Conservation (phyloP, 768 basidiomycete species). For the Mycena metata region DNA sequence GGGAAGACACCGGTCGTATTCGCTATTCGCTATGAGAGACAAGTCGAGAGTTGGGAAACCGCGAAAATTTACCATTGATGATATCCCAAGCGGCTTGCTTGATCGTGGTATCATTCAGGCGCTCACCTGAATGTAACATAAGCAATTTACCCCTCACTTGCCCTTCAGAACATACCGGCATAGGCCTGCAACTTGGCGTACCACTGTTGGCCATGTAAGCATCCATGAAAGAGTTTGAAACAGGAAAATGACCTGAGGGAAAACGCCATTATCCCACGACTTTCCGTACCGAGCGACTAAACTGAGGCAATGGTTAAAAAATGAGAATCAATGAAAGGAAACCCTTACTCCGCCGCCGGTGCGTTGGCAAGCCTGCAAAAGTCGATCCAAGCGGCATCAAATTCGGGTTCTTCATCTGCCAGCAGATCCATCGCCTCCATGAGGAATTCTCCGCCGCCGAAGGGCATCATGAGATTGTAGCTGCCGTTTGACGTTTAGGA, state of each 20-base stretch:
- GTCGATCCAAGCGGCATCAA: conserved; percentile 57
- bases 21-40: neutral
- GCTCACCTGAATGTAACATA: conserved; percentile 39
- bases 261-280: conserved; percentile 51
- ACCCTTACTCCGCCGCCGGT: conserved; percentile 50
- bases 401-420: conserved; percentile 50
- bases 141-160: neutral
- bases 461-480: conserved; percentile 21
- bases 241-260: conserved; percentile 41
- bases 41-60: no score
- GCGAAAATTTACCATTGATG: conserved; percentile 36
- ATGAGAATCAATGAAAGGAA: neutral
- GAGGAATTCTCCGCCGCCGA: conserved; percentile 51
- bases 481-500: neutral
- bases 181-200: conserved; percentile 57
- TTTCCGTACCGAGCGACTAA: conserved; percentile 54
- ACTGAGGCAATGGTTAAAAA: conserved; percentile 33
- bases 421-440: conserved; percentile 58
- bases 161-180: conserved; percentile 42
- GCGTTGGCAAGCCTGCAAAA: conserved; percentile 54
- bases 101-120: conserved; percentile 48
- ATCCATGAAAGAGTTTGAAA: neutral
- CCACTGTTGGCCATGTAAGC: conserved; percentile 37
- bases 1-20: conserved; percentile 53
- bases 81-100: conserved; percentile 54